A percentile compares a stretch with the other conserved stretches of the same genome.
Evolutionary conservation across 2,329 filamentous ascomycete genomes (phyloP).

Genomic region (Cyclaneusma minus): DNA sequence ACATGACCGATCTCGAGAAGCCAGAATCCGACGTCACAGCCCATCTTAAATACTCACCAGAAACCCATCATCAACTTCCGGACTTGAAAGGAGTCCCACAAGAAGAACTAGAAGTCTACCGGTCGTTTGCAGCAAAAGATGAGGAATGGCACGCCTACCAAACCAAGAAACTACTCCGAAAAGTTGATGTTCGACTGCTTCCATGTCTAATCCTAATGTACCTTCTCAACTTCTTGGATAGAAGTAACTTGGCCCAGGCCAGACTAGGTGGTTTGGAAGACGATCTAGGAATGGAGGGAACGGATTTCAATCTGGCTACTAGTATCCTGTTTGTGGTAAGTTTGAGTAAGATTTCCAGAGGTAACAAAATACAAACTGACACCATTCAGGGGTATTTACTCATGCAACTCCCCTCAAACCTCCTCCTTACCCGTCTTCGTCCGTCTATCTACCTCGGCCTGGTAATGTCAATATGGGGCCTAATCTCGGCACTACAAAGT

Average conservation of each 20-base stretch:
- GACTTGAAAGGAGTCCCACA: too few relatives aligned
- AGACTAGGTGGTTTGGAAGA: slow-evolving; percentile 34
- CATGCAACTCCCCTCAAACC: slow-evolving; percentile 32
- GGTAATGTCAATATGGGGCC: slow-evolving; percentile 22
- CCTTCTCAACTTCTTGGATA: slow-evolving; percentile 38
- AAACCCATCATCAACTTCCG: too few relatives aligned
- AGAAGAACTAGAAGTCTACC: slow-evolving; percentile 7
- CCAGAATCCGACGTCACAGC: too few relatives aligned
- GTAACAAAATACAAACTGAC: too few relatives aligned
- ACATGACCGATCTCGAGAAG: too few relatives aligned
- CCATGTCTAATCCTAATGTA: slow-evolving; percentile 39
- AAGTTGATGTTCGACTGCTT: slow-evolving; percentile 34
- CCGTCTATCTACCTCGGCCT: slow-evolving; percentile 28
- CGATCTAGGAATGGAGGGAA: slow-evolving; percentile 36
- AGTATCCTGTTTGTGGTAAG: slow-evolving; percentile 40
- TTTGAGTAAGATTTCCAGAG: too few relatives aligned
- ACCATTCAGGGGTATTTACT: slow-evolving; percentile 24
- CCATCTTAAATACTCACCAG: too few relatives aligned
- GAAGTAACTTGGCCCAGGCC: slow-evolving; percentile 35
- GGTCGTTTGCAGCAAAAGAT: slow-evolving; percentile 14
- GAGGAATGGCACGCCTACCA: slow-evolving; percentile 16
- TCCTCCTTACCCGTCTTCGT: slow-evolving; percentile 26
- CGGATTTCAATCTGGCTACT: slow-evolving; percentile 39
- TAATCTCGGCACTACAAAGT: slow-evolving; percentile 27
- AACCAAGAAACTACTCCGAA: slow-evolving; percentile 24